Percentiles rank a stretch among this genome's conserved stretches.
Conservation (phyloP, 495 filamentous ascomycete genomes). For the Penicillium antarcticum region DNA sequence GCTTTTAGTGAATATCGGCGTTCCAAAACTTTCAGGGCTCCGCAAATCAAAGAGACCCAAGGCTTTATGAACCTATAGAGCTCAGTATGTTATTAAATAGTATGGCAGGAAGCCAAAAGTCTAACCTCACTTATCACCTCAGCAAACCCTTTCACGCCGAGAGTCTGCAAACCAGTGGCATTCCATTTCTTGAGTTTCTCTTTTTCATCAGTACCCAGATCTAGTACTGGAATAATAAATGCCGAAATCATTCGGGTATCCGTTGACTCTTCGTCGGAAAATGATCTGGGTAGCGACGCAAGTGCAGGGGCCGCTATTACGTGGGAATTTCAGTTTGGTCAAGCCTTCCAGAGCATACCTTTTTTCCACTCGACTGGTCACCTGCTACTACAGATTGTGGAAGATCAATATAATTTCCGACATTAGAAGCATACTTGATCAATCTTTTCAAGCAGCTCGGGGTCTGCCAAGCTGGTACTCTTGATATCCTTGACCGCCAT, state of each 20-base stretch:
- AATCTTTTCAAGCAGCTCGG: conserved; percentile 35
- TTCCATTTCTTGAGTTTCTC: conserved; percentile 25
- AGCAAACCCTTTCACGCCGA: neutral
- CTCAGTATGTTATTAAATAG: too few species aligned
- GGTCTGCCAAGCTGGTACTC: conserved; percentile 21
- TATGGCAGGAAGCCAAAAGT: neutral
- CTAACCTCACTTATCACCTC: conserved; percentile 1
- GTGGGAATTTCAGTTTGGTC: conserved; percentile 41
- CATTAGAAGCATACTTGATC: conserved; percentile 39
- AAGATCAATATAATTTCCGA: conserved; percentile 35
- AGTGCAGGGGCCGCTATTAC: conserved; percentile 41
- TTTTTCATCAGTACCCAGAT: conserved; percentile 9
- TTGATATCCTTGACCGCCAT: too few species aligned
- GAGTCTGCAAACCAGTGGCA: neutral
- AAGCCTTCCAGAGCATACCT: conserved; percentile 44
- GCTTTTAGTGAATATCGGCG: conserved; percentile 50
- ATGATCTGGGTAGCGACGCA: conserved; percentile 47
- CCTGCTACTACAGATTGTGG: conserved; percentile 44
- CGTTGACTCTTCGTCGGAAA: conserved; percentile 34
- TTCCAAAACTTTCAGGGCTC: neutral
- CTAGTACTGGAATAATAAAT: conserved; percentile 24
- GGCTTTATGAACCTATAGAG: conserved; percentile 19
- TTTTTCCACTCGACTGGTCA: conserved; percentile 45
- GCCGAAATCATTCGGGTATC: conserved; percentile 11
- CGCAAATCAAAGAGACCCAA: conserved; percentile 26